phyloP scores from a whole-genome alignment of 805 yeast genomes.

The Starmerella stigmatis region DNA sequence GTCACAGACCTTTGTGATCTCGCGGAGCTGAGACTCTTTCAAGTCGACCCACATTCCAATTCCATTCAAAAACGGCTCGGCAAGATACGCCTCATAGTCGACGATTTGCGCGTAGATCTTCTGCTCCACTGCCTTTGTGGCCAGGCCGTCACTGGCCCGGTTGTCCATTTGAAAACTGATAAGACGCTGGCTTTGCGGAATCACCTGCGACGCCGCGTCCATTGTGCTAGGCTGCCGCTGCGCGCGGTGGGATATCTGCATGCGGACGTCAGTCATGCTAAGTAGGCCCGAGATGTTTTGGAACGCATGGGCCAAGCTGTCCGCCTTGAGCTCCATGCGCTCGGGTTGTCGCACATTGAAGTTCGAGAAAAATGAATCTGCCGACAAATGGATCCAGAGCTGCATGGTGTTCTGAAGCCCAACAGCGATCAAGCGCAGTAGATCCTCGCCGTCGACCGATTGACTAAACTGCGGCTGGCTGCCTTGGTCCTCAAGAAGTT shows the following conservation, averaged over 20 bases:
- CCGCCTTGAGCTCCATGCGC: slow-evolving; percentile 18
- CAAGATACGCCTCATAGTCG: slow-evolving; percentile 41
- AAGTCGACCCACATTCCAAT: slow-evolving; percentile 42
- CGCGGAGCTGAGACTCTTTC: slow-evolving; percentile 28
- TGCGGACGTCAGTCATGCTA: slow-evolving; percentile 23
- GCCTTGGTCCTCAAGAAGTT: neutral
- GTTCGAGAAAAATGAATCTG: slow-evolving; percentile 11
- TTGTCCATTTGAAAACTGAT: slow-evolving; percentile 31
- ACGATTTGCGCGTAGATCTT: slow-evolving; percentile 56
- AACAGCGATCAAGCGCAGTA: slow-evolving; percentile 12
- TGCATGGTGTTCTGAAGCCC: slow-evolving; percentile 12
- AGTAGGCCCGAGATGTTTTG: slow-evolving; percentile 25
- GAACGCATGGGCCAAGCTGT: slow-evolving; percentile 39
- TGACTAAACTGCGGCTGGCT: neutral
- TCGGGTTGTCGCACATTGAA: slow-evolving; percentile 8
- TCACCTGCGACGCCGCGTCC: slow-evolving; percentile 6
- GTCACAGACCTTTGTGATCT: slow-evolving; percentile 29
- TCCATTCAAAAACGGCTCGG: slow-evolving; percentile 43
- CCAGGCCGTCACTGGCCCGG: slow-evolving; percentile 44
- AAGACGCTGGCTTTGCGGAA: slow-evolving; percentile 8
- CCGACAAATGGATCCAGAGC: slow-evolving; percentile 22
- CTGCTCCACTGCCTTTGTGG: slow-evolving; percentile 27
- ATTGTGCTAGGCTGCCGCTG: slow-evolving; percentile 30
- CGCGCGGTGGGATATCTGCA: slow-evolving; percentile 22
- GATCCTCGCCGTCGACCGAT: slow-evolving; percentile 5